Evolutionary conservation across 2,329 filamentous ascomycete genomes (phyloP).

Genomic region (Alternaria rosae): DNA sequence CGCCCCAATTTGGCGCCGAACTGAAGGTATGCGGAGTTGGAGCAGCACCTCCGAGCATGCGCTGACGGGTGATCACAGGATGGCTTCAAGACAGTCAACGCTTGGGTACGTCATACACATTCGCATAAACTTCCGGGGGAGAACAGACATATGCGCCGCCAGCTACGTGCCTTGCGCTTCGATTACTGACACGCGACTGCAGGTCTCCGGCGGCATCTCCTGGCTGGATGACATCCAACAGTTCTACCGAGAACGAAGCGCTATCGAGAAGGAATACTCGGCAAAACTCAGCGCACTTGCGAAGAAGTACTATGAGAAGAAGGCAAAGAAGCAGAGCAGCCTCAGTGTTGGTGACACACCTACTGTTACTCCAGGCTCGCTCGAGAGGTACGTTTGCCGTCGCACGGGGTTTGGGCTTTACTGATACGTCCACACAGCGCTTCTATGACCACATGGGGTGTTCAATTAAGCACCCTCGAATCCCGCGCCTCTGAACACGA

Average conservation of each 20-base stretch:
- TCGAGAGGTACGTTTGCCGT: slow-evolving; percentile 73
- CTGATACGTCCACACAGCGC: slow-evolving; percentile 64
- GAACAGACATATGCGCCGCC: slow-evolving; percentile 14
- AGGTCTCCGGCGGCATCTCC: slow-evolving; percentile 82
- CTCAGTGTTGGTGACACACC: slow-evolving; percentile 95
- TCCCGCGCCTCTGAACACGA: slow-evolving; percentile 89
- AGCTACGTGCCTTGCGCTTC: slow-evolving; percentile 8
- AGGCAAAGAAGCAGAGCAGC: slow-evolving; percentile 84
- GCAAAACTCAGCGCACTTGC: slow-evolving; percentile 85
- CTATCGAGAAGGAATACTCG: slow-evolving; percentile 96
- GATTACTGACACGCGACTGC: slow-evolving; percentile 31
- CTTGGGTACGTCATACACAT: slow-evolving; percentile 69
- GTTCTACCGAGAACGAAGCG: slow-evolving; percentile 94
- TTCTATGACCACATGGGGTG: slow-evolving; percentile 95
- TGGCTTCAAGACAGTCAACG: slow-evolving; percentile 93
- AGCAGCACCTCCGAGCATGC: slow-evolving; percentile 24
- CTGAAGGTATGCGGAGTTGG: slow-evolving; percentile 73
- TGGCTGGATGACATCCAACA: slow-evolving; percentile 98
- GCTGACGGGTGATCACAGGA: slow-evolving; percentile 66
- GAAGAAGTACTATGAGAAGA: slow-evolving; percentile 98
- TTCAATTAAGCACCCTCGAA: slow-evolving; percentile 90
- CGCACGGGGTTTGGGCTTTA: neutral
- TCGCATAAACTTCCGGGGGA: neutral
- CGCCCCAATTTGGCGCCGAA: slow-evolving; percentile 90
- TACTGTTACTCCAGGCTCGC: slow-evolving; percentile 88